These are phyloP conservation scores for Penicillium subrubescens DNA, from an alignment of 495 filamentous ascomycete genomes.

Conservation along the genomic window DNA sequence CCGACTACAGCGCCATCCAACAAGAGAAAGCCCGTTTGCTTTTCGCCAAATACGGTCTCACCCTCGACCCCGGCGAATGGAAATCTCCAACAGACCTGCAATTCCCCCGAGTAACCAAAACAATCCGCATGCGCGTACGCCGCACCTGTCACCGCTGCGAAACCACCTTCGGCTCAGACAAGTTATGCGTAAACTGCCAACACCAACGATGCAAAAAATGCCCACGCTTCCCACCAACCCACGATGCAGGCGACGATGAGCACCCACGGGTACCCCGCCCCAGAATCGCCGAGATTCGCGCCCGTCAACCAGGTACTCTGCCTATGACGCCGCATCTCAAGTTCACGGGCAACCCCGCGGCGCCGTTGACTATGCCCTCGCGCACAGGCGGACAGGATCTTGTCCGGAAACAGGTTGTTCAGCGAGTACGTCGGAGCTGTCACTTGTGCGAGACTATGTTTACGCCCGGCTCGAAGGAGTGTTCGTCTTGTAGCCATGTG, in stretches of 20 bases:
- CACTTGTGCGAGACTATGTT: slow-evolving; percentile 74
- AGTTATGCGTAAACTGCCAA: slow-evolving; percentile 70
- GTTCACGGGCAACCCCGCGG: slow-evolving; percentile 14
- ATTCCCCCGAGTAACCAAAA: slow-evolving; percentile 77
- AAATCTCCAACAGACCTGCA: slow-evolving; percentile 56
- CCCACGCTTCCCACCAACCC: slow-evolving; percentile 63
- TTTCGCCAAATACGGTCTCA: slow-evolving; percentile 74
- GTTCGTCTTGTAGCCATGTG: slow-evolving; percentile 69
- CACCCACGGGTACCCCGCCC: slow-evolving; percentile 42
- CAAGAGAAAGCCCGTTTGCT: slow-evolving; percentile 71
- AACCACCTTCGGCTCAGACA: slow-evolving; percentile 69
- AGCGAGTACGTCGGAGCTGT: slow-evolving; percentile 75
- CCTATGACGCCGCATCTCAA: slow-evolving; percentile 18
- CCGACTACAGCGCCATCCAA: slow-evolving; percentile 46
- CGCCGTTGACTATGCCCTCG: slow-evolving; percentile 58
- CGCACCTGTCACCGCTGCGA: slow-evolving; percentile 79
- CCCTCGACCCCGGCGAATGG: slow-evolving; percentile 71
- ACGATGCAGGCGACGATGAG: slow-evolving; percentile 16
- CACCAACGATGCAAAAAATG: slow-evolving; percentile 80
- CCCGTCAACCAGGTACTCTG: slow-evolving; percentile 10
- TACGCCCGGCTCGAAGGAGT: slow-evolving; percentile 58
- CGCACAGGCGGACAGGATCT: slow-evolving; percentile 70
- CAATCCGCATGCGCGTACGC: slow-evolving; percentile 89
- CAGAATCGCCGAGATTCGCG: slow-evolving; percentile 29
- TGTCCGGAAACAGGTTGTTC: slow-evolving; percentile 63